Base-by-base conservation (phyloP, 164 flowering plant genomes). In the Protea cynaroides region DNA sequence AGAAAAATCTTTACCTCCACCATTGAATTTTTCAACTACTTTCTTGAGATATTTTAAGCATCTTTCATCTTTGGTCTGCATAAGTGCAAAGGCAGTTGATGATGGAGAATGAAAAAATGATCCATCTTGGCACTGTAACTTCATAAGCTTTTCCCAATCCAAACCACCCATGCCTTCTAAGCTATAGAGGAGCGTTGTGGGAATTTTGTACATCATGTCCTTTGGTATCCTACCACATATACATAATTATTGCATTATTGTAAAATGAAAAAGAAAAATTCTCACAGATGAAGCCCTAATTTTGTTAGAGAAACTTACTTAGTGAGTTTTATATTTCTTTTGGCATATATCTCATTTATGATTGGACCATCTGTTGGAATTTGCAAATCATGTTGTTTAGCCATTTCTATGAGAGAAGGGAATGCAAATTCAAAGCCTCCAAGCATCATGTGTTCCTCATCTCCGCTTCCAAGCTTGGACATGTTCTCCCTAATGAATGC, bases 381-480 rank as follows among this genome's bases (percentile, higher is more conserved):
- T 18, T 86, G 81, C n/a, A 95, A 65, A 60, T 72, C 76, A 36
- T 83, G 37, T 1, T 56, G 63, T 60, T 69, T 56, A 19, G 96
- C 99, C 0, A 78, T 72, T 54, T 88, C 88, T 0, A 95, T 72
- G 1, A 95, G 85, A 5, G 94, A 81, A 56, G 99, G 99, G 62
- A 92, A 88, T 19, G 89, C 94, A 10, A 95, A 82, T 76, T 95
- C 97, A 38, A 95, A 95, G 0, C 98, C 99, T 0, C 92, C n/a
- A n/a, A n/a, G 85, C 0, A 90, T 90, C 97, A 95, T 95, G 76
- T 90, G 97, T 75, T 86, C 94, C 0, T 65, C 80, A 15, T 82
- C 77, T 62, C 87, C 99, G 13, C 81, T 73, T 68, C 71, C 82
- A 2, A 94, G 84, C 76, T 77, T 89, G 29, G 57, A 5, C 19